Conservation (phyloP, 2,329 filamentous ascomycete species). For the Paecilomyces dactylethromorphus region DNA sequence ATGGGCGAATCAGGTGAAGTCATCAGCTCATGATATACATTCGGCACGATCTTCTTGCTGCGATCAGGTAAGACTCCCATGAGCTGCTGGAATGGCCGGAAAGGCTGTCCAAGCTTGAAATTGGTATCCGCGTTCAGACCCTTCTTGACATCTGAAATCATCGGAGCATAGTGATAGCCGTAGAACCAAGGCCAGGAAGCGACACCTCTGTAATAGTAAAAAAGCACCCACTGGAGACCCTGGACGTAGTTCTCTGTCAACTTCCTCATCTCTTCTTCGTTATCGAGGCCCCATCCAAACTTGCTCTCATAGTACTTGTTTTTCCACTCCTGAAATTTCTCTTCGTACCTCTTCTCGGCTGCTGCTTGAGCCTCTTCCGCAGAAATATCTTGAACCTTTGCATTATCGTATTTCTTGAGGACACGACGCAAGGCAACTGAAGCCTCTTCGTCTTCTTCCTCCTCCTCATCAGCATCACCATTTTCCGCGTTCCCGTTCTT, state of each 20-base stretch:
- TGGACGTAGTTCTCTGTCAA: slow-evolving; percentile 96
- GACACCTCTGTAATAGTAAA: slow-evolving; percentile 95
- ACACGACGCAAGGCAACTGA: slow-evolving; percentile 77
- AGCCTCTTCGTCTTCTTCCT: slow-evolving; percentile 76
- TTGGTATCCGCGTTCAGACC: slow-evolving; percentile 81
- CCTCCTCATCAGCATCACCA: slow-evolving; percentile 55
- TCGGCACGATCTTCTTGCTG: slow-evolving; percentile 92
- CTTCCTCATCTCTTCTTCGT: slow-evolving; percentile 71
- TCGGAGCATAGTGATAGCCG: slow-evolving; percentile 89
- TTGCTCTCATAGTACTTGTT: slow-evolving; percentile 87
- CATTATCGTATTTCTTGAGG: slow-evolving; percentile 84
- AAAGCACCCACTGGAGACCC: slow-evolving; percentile 94
- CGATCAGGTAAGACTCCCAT: slow-evolving; percentile 98
- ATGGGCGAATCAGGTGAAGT: slow-evolving; percentile 85
- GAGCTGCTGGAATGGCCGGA: slow-evolving; percentile 89
- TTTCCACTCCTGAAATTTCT: slow-evolving; percentile 90
- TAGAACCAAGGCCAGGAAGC: slow-evolving; percentile 99
- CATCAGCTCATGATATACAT: slow-evolving; percentile 86
- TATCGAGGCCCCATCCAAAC: slow-evolving; percentile 79
- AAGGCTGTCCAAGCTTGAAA: slow-evolving; percentile 91
- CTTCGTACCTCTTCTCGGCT: slow-evolving; percentile 78
- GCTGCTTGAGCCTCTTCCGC: slow-evolving; percentile 71
- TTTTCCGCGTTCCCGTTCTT: slow-evolving; percentile 38
- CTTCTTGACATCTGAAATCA: slow-evolving; percentile 93
- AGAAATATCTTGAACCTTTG: slow-evolving; percentile 73